Conservation (phyloP, 1,284 basidiomycete species). For the Waitea zeae region DNA sequence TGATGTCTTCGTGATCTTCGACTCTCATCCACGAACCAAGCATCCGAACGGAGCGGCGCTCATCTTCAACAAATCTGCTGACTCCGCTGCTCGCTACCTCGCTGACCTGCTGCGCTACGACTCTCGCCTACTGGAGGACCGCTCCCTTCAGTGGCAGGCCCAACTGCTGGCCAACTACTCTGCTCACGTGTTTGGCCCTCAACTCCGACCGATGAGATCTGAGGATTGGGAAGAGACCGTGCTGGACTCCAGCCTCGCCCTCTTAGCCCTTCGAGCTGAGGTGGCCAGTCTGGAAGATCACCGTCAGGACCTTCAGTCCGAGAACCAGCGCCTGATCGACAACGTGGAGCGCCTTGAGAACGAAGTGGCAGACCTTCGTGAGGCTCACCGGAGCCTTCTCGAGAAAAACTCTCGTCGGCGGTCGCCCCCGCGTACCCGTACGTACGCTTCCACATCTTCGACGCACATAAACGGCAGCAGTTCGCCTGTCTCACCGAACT, state of each 20-base stretch:
- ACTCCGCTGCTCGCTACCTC: slow-evolving; percentile 24
- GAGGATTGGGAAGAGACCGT: slow-evolving; percentile 17
- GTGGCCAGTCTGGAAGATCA: slow-evolving; percentile 17
- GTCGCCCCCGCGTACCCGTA: no score
- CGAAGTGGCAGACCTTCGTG: slow-evolving; percentile 13
- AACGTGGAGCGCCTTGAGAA: slow-evolving; percentile 12
- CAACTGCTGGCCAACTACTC: slow-evolving; percentile 42
- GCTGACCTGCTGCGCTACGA: slow-evolving; percentile 31
- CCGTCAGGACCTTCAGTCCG: slow-evolving; percentile 14
- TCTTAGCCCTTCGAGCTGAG: slow-evolving; percentile 23
- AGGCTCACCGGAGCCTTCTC: slow-evolving; percentile 10
- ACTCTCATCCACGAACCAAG: slow-evolving; percentile 43
- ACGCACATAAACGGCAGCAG: no score
- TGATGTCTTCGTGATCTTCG: slow-evolving; percentile 44
- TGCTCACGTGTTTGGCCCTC: slow-evolving; percentile 30
- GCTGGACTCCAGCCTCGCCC: slow-evolving; percentile 27
- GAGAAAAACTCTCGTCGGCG: no score
- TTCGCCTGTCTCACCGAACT: no score
- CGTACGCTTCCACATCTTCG: no score
- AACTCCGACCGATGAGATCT: slow-evolving; percentile 7
- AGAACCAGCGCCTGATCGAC: slow-evolving; percentile 13
- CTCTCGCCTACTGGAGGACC: slow-evolving; percentile 20
- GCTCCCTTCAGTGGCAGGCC: slow-evolving; percentile 39
- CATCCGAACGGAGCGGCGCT: slow-evolving; percentile 40
- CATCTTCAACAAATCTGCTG: slow-evolving; percentile 26